phyloP scores from a whole-genome alignment of 2,329 filamentous ascomycete genomes.

The Talaromyces sp. region DNA sequence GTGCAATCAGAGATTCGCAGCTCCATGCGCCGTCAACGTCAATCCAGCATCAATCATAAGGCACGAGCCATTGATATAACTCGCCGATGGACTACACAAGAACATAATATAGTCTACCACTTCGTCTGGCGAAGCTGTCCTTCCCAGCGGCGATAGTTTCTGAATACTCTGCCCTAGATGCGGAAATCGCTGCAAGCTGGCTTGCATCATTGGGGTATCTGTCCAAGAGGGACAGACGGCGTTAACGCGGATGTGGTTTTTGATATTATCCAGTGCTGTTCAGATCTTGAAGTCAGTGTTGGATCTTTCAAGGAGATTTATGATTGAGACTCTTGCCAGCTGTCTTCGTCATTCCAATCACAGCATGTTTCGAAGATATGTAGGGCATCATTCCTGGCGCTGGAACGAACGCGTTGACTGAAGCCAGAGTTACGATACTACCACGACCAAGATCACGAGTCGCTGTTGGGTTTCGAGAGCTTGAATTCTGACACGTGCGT shows the following conservation, averaged over 20 bases:
- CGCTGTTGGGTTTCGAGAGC: neutral
- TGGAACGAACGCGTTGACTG: slow-evolving; percentile 31
- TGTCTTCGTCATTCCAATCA: slow-evolving; percentile 44
- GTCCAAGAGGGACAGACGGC: slow-evolving; percentile 31
- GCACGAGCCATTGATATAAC: slow-evolving; percentile 28
- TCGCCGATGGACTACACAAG: slow-evolving; percentile 27
- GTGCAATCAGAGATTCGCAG: neutral
- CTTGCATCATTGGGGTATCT: slow-evolving; percentile 29
- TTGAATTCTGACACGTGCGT: slow-evolving; percentile 36
- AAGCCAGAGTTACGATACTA: slow-evolving; percentile 41
- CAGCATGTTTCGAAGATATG: slow-evolving; percentile 42
- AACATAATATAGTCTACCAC: slow-evolving; percentile 30
- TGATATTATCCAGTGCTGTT: slow-evolving; percentile 26
- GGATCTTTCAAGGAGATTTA: neutral
- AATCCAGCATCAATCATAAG: slow-evolving; percentile 24
- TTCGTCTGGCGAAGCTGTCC: slow-evolving; percentile 29
- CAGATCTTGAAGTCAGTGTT: neutral
- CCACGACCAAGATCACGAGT: slow-evolving; percentile 24
- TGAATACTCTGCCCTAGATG: slow-evolving; percentile 16
- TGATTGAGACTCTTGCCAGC: slow-evolving; percentile 26
- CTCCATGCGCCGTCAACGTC: neutral
- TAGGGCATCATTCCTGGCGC: slow-evolving; percentile 37
- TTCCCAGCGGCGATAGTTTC: slow-evolving; percentile 19
- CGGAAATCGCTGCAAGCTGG: slow-evolving; percentile 17
- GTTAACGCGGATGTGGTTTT: slow-evolving; percentile 31